Evolutionary conservation across 139 green algal genomes (phyloP), one percentile per base, ranked within the genome.

Genomic region (Nannochloris sp.): DNA sequence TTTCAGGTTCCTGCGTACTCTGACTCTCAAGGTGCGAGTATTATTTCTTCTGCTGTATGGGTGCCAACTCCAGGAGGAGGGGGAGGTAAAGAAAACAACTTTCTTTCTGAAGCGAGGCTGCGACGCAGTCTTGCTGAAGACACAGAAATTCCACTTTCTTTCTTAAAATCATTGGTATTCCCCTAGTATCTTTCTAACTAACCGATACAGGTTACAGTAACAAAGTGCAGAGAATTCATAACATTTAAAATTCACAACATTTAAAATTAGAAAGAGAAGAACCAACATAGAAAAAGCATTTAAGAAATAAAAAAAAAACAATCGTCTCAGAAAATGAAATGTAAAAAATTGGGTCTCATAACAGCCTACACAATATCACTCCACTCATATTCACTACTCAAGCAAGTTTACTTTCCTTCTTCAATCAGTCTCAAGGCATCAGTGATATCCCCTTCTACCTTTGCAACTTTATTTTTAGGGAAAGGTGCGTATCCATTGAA

Each of bases 401-500:
- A n/a, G n/a, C n/a, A n/a, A n/a, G n/a, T 51, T 83, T 60, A 83
- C 32, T 61, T 73, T 29, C 74, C 74, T 25, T 67, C 37, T 0
- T 56, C 55, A 35, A 86, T 47, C 45, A 80, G 35, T 25, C n/a
- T 30, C 29, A 47, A 51, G 6, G 61, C 60, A 6, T 79, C 59
- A 8, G 77, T 32, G 8, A 84, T 24, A 35, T 79, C 64, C 2
- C 14, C n/a, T 51, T 65, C 8, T 2, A 86, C 44, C 35, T 72
- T 80, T 1, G 54, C 29, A 30, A 70, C n/a, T 54, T 83, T 83
- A 19, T 6, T 30, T n/a, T 31, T 10, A 14, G 74, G 79, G 36
- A 84, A 66, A 23, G 79, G 79, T 6, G 73, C 73, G 39, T 74
- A 81, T 60, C 76, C 76, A 53, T 82, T 75, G 15, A 39, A 64